Conservation (phyloP, 768 basidiomycete genomes). For the Glaciozyma martinii region DNA sequence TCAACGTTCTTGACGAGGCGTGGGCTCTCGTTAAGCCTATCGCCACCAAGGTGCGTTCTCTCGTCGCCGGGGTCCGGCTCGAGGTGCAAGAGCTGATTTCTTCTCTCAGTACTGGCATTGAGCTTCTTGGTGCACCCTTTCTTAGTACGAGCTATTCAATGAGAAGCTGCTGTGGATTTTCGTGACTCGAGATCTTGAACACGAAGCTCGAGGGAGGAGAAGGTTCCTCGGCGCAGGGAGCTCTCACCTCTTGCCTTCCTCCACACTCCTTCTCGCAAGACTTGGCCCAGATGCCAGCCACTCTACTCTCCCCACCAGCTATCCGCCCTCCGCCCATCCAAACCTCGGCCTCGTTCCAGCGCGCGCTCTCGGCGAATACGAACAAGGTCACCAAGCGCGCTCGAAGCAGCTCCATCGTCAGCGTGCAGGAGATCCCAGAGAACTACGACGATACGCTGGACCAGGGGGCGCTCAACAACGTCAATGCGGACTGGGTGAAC, state of each 20-base stretch:
- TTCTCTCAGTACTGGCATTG: neutral
- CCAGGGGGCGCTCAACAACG: slow-evolving; percentile 44
- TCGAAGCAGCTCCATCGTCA: slow-evolving; percentile 10
- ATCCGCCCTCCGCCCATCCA: neutral
- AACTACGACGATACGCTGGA: slow-evolving; percentile 28
- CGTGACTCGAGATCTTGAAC: too few relatives aligned
- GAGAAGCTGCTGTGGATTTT: too few relatives aligned
- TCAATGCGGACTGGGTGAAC: slow-evolving; percentile 88
- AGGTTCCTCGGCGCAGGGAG: too few relatives aligned
- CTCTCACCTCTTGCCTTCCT: too few relatives aligned
- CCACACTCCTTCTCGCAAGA: too few relatives aligned
- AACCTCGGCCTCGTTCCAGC: neutral
- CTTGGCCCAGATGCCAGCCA: too few relatives aligned
- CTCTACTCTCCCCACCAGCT: neutral
- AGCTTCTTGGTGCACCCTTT: neutral
- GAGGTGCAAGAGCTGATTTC: neutral
- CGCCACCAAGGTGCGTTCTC: slow-evolving; percentile 34
- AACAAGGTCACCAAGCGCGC: neutral
- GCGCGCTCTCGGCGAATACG: neutral
- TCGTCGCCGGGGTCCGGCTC: neutral
- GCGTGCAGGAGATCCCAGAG: slow-evolving; percentile 25
- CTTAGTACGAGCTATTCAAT: too few relatives aligned
- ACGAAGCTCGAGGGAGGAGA: too few relatives aligned
- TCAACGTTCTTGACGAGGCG: slow-evolving; percentile 48
- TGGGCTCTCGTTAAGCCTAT: slow-evolving; percentile 46